Evolutionary conservation across 2,329 filamentous ascomycete species (phyloP).

Genomic region (Hymenoscyphus fraxineus): DNA sequence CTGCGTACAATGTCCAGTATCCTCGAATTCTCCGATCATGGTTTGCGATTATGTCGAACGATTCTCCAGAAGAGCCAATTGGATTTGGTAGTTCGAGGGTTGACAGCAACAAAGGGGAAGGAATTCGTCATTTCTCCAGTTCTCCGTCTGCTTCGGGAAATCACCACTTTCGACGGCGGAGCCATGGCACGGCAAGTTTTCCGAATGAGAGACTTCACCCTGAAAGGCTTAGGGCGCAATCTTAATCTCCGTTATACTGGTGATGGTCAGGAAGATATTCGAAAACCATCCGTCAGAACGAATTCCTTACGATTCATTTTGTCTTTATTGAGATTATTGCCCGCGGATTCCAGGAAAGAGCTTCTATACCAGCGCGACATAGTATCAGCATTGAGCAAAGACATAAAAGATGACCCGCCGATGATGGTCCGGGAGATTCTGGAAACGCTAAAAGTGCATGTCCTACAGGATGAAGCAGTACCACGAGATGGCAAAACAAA

Average conservation of each 20-base stretch:
- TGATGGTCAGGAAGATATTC: constrained; percentile 58
- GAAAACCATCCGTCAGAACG: constrained; percentile 74
- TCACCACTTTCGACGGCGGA: constrained; percentile 83
- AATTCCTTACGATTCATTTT: constrained; percentile 80
- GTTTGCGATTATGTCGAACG: constrained; percentile 74
- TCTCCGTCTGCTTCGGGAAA: constrained; percentile 78
- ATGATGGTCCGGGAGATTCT: constrained; percentile 73
- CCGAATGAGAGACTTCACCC: constrained; percentile 70
- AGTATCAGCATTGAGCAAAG: constrained; percentile 67
- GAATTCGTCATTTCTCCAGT: constrained; percentile 87
- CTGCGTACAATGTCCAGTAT: constrained; percentile 72
- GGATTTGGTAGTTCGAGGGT: constrained; percentile 72
- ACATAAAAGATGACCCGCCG: constrained; percentile 73
- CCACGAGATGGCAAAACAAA: constrained; percentile 70
- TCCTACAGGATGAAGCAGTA: constrained; percentile 73
- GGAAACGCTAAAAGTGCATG: constrained; percentile 61
- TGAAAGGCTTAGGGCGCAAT: constrained; percentile 76
- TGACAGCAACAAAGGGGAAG: constrained; percentile 77
- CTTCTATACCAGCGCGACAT: constrained; percentile 72
- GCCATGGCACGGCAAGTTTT: constrained; percentile 74
- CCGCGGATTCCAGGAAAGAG: constrained; percentile 73
- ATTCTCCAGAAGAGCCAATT: constrained; percentile 77
- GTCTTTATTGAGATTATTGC: constrained; percentile 73
- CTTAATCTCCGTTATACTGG: constrained; percentile 65
- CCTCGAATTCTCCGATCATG: constrained; percentile 70